A percentile compares a stretch with the other conserved stretches of the same genome.
Conservation (phyloP, 768 basidiomycete species). For the Leccinum boreale region DNA sequence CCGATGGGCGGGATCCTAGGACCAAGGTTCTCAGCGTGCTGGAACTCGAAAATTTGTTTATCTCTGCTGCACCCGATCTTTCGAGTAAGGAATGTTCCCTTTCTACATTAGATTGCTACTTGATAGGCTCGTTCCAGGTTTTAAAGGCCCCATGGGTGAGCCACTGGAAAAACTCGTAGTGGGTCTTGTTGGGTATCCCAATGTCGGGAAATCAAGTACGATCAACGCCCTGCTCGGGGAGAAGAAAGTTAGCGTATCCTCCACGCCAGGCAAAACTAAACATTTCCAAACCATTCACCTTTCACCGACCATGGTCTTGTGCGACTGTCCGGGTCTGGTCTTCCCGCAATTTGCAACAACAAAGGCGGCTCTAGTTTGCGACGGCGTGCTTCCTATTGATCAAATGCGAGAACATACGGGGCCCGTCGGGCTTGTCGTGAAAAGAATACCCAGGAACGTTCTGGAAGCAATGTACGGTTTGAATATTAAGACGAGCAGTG, state of each 20-base stretch:
- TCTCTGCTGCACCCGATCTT: slow-evolving; percentile 66
- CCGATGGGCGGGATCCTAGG: slow-evolving; percentile 56
- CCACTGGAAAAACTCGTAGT: slow-evolving; percentile 66
- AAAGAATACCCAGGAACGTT: slow-evolving; percentile 75
- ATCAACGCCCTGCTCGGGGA: slow-evolving; percentile 95
- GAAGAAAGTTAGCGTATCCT: slow-evolving; percentile 97
- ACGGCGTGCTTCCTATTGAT: slow-evolving; percentile 96
- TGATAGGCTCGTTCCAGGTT: slow-evolving; percentile 44
- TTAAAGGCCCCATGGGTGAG: slow-evolving; percentile 54
- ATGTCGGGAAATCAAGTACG: slow-evolving; percentile 97
- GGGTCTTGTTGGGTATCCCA: slow-evolving; percentile 96
- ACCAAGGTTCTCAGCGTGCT: slow-evolving; percentile 78
- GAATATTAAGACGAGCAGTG: slow-evolving; percentile 54
- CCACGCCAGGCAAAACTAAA: slow-evolving; percentile 98
- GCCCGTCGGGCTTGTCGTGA: slow-evolving; percentile 72
- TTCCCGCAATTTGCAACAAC: slow-evolving; percentile 98
- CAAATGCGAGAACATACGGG: slow-evolving; percentile 93
- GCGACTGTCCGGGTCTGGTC: slow-evolving; percentile 97
- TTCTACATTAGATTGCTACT: not conserved
- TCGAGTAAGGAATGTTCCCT: slow-evolving; percentile 44
- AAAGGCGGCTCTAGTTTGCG: slow-evolving; percentile 92
- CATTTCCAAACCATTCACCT: slow-evolving; percentile 98
- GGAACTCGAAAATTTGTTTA: slow-evolving; percentile 84
- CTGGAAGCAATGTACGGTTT: slow-evolving; percentile 92
- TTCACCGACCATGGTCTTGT: slow-evolving; percentile 82